phyloP scores from a whole-genome alignment of 805 yeast species.

The Candida peoriensis region DNA sequence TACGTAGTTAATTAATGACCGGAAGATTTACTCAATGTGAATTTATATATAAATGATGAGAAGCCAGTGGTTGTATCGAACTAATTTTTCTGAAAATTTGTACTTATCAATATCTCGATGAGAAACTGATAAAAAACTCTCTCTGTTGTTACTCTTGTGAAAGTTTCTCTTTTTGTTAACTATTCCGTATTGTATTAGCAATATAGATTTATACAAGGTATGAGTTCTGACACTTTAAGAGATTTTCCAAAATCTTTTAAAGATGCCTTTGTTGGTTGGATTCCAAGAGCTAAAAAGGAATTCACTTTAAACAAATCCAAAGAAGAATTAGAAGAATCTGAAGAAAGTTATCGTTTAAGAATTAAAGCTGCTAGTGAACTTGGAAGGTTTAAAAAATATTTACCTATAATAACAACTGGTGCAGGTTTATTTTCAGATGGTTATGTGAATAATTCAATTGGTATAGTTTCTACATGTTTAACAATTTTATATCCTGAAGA shows the following conservation, averaged over 20 bases:
- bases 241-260: slow-evolving; percentile 42
- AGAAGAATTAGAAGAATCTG: slow-evolving; percentile 24
- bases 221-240: slow-evolving; percentile 25
- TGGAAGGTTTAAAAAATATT: slow-evolving; percentile 32
- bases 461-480: slow-evolving; percentile 72
- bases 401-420: slow-evolving; percentile 81
- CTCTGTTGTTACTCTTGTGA: no score
- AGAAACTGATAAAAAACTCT: no score
- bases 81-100: no score
- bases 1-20: no score
- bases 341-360: slow-evolving; percentile 19
- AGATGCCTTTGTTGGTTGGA: slow-evolving; percentile 38
- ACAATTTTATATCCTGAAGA: slow-evolving; percentile 57
- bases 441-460: slow-evolving; percentile 79
- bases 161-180: no score
- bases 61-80: no score
- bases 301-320: slow-evolving; percentile 32
- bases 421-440: slow-evolving; percentile 95
- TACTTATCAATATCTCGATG: no score
- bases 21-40: no score
- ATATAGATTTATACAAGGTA: no score
- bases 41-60: no score
- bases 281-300: slow-evolving; percentile 37
- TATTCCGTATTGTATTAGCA: no score
- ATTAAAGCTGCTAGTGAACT: slow-evolving; percentile 13